Evolutionary conservation across 495 filamentous ascomycete species (phyloP).

Genomic region (Glonium stellatum): DNA sequence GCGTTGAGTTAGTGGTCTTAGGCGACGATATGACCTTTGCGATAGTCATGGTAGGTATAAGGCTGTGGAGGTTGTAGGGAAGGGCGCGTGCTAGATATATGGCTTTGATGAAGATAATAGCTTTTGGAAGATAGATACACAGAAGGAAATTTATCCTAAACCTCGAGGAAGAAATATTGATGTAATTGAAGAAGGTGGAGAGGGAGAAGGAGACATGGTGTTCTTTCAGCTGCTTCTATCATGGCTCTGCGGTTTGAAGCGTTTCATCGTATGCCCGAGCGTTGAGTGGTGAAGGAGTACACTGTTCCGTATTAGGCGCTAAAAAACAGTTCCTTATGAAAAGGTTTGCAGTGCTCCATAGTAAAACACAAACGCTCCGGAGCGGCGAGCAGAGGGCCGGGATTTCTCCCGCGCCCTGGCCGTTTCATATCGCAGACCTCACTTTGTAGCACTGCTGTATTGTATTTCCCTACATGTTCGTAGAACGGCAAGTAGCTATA

Average conservation of each 20-base stretch:
- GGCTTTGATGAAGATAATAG: not conserved
- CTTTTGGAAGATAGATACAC: not conserved
- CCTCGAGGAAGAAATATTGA: not conserved
- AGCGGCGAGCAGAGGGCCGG: too few species aligned
- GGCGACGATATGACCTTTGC: slow-evolving; percentile 7
- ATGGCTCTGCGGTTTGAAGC: not conserved
- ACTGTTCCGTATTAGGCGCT: not conserved
- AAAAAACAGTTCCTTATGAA: not conserved
- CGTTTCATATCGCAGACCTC: too few species aligned
- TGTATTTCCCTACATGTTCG: too few species aligned
- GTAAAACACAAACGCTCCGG: too few species aligned
- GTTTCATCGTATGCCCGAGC: not conserved
- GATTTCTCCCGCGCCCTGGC: too few species aligned
- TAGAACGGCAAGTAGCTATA: too few species aligned
- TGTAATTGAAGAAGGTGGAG: not conserved
- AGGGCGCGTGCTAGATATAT: not conserved
- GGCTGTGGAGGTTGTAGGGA: slow-evolving; percentile 3
- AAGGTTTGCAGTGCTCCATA: not conserved
- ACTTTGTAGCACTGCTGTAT: too few species aligned
- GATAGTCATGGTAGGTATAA: slow-evolving; percentile 10
- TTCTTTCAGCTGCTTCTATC: not conserved
- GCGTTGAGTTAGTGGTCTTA: not conserved
- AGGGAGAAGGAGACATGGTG: slow-evolving; percentile 2
- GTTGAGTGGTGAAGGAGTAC: not conserved
- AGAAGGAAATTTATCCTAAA: not conserved